Conservation (phyloP, 805 yeast genomes). For the Yamadazyma laniorum region DNA sequence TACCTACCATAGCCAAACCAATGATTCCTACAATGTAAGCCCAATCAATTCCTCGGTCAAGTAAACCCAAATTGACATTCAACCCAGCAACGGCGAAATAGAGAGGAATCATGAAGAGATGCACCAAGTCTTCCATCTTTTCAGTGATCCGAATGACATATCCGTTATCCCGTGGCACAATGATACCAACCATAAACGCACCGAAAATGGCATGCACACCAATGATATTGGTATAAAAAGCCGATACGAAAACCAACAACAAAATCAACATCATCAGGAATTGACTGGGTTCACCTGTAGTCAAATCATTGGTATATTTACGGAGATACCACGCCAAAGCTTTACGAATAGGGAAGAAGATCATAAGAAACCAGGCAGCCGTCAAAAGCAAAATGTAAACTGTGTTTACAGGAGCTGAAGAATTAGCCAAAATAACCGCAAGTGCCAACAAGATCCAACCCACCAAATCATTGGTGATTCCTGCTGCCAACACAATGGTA, state of each 20-base stretch:
- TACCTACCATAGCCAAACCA: slow-evolving; percentile 64
- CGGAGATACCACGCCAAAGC: slow-evolving; percentile 45
- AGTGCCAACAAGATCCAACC: slow-evolving; percentile 83
- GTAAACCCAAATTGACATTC: slow-evolving; percentile 61
- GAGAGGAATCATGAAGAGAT: slow-evolving; percentile 67
- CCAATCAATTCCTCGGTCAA: slow-evolving; percentile 72
- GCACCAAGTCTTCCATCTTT: slow-evolving; percentile 75
- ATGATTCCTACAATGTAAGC: slow-evolving; percentile 70
- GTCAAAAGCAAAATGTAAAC: slow-evolving; percentile 66
- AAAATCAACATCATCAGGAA: slow-evolving; percentile 56
- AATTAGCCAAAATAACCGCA: slow-evolving; percentile 72
- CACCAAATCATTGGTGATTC: slow-evolving; percentile 72
- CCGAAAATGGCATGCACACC: slow-evolving; percentile 89
- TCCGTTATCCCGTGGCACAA: slow-evolving; percentile 74
- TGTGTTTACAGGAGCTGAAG: slow-evolving; percentile 65
- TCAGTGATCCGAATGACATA: slow-evolving; percentile 68
- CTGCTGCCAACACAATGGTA: slow-evolving; percentile 72
- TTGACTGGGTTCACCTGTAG: slow-evolving; percentile 61
- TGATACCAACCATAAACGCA: slow-evolving; percentile 73
- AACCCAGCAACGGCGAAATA: slow-evolving; percentile 81
- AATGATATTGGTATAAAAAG: slow-evolving; percentile 78
- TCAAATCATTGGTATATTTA: slow-evolving; percentile 51
- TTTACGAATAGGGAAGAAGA: slow-evolving; percentile 56
- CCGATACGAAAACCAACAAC: slow-evolving; percentile 57
- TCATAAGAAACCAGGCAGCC: slow-evolving; percentile 65